phyloP scores from a whole-genome alignment of 2,329 filamentous ascomycete species.

The Colletotrichum lini region DNA sequence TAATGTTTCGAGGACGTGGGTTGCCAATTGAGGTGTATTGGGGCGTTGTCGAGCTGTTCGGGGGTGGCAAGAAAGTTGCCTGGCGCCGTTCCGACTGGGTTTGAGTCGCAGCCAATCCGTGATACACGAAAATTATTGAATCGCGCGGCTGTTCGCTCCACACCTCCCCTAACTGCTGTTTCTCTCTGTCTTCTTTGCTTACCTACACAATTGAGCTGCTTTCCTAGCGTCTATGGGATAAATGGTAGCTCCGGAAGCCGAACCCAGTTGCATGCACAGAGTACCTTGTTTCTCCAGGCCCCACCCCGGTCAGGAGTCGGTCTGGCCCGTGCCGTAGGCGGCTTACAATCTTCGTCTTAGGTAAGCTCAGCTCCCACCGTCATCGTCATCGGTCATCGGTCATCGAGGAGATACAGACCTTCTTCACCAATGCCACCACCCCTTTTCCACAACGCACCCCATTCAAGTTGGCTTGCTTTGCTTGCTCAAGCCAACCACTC shows the following conservation, averaged over 20 bases:
- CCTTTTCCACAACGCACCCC: neutral
- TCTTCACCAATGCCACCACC: constrained; percentile 23
- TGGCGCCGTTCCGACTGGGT: constrained; percentile 4
- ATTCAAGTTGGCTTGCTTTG: neutral
- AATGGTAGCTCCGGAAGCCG: neutral
- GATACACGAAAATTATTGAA: constrained; percentile 41
- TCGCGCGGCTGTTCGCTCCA: constrained; percentile 40
- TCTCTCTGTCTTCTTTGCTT: constrained; percentile 3
- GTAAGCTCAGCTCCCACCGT: constrained; percentile 19
- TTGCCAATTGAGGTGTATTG: constrained; percentile 4
- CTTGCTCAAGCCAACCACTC: neutral
- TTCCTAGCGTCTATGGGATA: neutral
- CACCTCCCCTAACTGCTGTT: neutral
- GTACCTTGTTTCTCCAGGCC: neutral
- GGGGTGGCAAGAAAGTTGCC: neutral
- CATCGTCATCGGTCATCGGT: neutral
- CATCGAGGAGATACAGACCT: constrained; percentile 15
- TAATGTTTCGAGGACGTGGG: neutral
- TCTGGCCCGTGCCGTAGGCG: constrained; percentile 35
- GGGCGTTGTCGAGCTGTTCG: neutral
- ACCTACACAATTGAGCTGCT: constrained; percentile 11
- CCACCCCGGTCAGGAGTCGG: constrained; percentile 23
- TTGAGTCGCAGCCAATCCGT: constrained; percentile 15
- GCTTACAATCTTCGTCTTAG: constrained; percentile 23
- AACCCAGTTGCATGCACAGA: no score